Base-by-base conservation (phyloP, 371 early-diverging fungal genomes). In the Zancudomyces culisetae region DNA sequence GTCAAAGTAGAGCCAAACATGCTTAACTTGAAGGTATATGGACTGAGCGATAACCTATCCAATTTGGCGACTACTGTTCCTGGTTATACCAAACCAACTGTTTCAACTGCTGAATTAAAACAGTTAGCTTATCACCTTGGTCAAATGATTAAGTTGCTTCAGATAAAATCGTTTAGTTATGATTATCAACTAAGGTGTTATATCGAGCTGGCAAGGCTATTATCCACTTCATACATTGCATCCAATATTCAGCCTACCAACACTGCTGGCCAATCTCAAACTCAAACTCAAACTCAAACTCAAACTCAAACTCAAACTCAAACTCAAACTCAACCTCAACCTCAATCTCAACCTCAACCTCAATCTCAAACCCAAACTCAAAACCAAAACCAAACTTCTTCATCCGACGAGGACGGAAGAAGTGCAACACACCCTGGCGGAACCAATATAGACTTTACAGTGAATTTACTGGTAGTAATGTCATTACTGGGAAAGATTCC, bases 161-260 rank as follows among this genome's bases (percentile, higher is more conserved):
- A 68, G 26, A 54, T 53, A 3, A 66, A 60, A 43, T 61, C 66
- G 55, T 68, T 68, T 54, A 54, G 59, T 20, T 67, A 63, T 29
- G 69, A 68, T 56, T 60, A 62, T 45, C 69, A 68, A 63, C 61
- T 68, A 27, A 65, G 69, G 53, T 61, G 60, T n/a, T 55, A 62
- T 1, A 55, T 56, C 1, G 49, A 43, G 20, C 24, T 66, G 20
- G 54, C 64, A 29, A 62, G 49, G 46, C 59, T 58, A 3, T 43
- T 53, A 12, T 40, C 10, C n/a, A 52, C 24, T 18, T 19, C 47
- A 39, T 27, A 10, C 42, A 53, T 28, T 30, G 21, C 1, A 43
- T 30, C 13, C n/a, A 39, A 30, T 21, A 35, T 55, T 2, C 63
- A 53, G 52, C 60, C 64, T 53, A 61, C 57, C 52, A 61, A 65